Conservation (phyloP, 2,329 filamentous ascomycete species). For the Fusarium torulosum region DNA sequence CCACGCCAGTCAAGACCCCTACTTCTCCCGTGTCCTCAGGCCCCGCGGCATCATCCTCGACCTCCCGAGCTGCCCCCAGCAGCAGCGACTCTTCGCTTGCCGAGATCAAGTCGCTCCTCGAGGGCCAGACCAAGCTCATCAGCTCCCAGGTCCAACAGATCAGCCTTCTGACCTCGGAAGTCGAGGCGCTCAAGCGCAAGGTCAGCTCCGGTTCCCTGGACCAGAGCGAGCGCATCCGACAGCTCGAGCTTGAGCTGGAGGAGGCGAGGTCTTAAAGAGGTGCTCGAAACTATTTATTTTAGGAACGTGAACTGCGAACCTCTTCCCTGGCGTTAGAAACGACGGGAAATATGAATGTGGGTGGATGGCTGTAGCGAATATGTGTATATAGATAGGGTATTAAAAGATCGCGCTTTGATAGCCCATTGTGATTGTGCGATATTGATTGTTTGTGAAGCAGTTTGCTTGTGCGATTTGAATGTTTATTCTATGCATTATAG, state of each 20-base stretch:
- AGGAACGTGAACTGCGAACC: constrained; percentile 8
- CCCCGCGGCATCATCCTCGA: constrained; percentile 46
- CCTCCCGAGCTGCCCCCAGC: constrained; percentile 44
- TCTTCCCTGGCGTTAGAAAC: constrained; percentile 25
- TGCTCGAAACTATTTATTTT: constrained; percentile 1
- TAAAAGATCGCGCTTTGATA: constrained; percentile 45
- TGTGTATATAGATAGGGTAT: constrained; percentile 47
- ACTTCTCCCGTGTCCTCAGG: constrained; percentile 49
- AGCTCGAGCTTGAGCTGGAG: constrained; percentile 76
- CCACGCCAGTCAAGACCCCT: constrained; percentile 51
- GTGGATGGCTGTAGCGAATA: constrained; percentile 42
- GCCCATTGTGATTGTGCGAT: constrained; percentile 1
- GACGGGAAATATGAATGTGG: constrained; percentile 14
- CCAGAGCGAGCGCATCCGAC: constrained; percentile 76
- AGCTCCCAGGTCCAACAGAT: constrained; percentile 83
- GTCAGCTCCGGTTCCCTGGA: constrained; percentile 69
- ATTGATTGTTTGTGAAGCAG: not conserved
- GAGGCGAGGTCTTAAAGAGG: constrained; percentile 66
- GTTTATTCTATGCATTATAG: not conserved
- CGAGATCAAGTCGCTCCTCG: constrained; percentile 82
- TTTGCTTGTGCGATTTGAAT: not conserved
- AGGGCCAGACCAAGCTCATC: constrained; percentile 82
- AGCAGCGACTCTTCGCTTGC: constrained; percentile 74
- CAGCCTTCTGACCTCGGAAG: constrained; percentile 74
- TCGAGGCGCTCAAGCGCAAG: constrained; percentile 84